Percentiles rank a stretch among this genome's conserved stretches.
Conservation (phyloP, 2,329 filamentous ascomycete species). For the Fusarium bulbicola region DNA sequence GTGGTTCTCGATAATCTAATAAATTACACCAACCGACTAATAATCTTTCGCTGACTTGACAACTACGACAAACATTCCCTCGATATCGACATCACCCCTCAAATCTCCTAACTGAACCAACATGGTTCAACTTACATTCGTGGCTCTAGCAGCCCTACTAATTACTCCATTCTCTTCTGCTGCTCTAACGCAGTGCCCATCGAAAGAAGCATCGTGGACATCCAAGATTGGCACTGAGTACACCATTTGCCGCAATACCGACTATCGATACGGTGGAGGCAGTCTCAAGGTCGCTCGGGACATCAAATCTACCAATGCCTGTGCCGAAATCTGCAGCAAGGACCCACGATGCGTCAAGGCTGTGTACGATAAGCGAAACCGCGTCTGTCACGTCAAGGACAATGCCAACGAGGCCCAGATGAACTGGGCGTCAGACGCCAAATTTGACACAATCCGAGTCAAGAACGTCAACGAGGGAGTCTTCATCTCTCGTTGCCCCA, state of each 20-base stretch:
- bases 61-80: background rate
- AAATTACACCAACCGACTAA: background rate
- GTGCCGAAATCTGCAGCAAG: slow-evolving; percentile 30
- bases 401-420: slow-evolving; percentile 9
- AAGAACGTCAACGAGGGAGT: slow-evolving; percentile 19
- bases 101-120: background rate
- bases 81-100: background rate
- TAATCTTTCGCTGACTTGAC: background rate
- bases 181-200: slow-evolving; percentile 20
- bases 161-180: slow-evolving; percentile 17
- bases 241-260: slow-evolving; percentile 24
- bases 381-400: slow-evolving; percentile 30
- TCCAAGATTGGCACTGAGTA: slow-evolving; percentile 7
- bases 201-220: slow-evolving; percentile 19
- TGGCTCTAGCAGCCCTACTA: slow-evolving; percentile 29
- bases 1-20: background rate
- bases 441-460: slow-evolving; percentile 16
- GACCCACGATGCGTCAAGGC: slow-evolving; percentile 29
- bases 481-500: slow-evolving; percentile 22
- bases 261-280: slow-evolving; percentile 21
- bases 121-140: slow-evolving; percentile 14
- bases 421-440: slow-evolving; percentile 15
- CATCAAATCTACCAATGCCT: slow-evolving; percentile 15
- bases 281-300: slow-evolving; percentile 10
- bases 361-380: slow-evolving; percentile 27